Conservation (phyloP, 345 rosid genomes). For the Passiflora organensis region DNA sequence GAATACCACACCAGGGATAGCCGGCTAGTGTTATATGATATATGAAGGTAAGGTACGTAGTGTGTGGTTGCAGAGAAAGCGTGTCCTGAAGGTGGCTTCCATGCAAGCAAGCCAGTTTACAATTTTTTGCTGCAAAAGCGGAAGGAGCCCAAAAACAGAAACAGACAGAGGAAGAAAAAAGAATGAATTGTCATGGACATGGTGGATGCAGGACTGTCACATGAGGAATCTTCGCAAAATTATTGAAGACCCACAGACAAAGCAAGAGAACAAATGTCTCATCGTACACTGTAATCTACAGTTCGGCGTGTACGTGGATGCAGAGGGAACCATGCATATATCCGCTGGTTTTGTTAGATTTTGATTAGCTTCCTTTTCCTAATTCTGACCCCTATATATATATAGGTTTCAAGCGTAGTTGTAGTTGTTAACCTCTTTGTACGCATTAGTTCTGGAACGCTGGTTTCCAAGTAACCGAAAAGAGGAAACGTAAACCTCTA, state of each 20-base stretch:
- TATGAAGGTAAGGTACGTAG: no score
- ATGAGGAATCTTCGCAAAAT: slow-evolving; percentile 2
- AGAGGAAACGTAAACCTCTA: neutral
- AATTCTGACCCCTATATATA: no score
- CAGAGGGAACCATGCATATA: neutral
- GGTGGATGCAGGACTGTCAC: slow-evolving; percentile 10
- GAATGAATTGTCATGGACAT: no score
- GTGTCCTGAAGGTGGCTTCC: slow-evolving; percentile 15
- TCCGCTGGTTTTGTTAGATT: neutral
- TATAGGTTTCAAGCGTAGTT: no score
- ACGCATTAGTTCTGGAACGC: slow-evolving; percentile 14
- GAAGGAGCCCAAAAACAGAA: neutral
- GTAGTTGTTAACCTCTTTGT: neutral
- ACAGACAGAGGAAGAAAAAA: neutral
- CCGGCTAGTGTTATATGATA: no score
- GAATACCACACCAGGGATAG: no score
- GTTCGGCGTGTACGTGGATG: slow-evolving; percentile 11
- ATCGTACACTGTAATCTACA: neutral
- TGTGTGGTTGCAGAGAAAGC: slow-evolving; percentile 22
- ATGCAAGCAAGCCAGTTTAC: neutral
- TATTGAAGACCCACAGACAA: slow-evolving; percentile 2
- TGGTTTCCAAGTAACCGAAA: slow-evolving; percentile 23
- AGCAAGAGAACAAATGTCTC: neutral
- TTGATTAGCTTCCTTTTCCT: neutral
- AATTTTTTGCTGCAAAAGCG: slow-evolving; percentile 29